Base-by-base conservation (phyloP, 2,329 filamentous ascomycete species). In the Fusarium sp. region DNA sequence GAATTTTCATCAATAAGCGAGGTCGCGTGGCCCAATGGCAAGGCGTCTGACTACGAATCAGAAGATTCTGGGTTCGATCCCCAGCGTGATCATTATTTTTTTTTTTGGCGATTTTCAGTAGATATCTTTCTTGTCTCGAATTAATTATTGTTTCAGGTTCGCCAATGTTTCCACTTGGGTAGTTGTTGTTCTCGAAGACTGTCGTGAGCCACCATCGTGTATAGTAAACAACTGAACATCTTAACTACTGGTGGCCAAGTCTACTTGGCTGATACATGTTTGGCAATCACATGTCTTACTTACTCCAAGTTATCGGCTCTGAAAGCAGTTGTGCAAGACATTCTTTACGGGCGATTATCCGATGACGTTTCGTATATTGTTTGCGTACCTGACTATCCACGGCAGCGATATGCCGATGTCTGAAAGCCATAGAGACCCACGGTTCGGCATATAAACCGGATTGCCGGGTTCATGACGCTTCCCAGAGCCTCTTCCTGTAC, bases 11-110 rank as follows among this genome's bases (percentile, higher is more conserved):
- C n/a, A 27, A 47, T 13, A 55, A 16, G 9, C 3, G 0, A 49
- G 65, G 65, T 63, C 65, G 63, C 60, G 66, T 69, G 66, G 66
- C 66, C 66, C 66, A 70, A 70, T 72, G 71, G 72, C 70, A 73
- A 73, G 70, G 72, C 72, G 69, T 74, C 72, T 74, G 72, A 72
- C 72, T 74, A 74, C 72, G 72, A 74, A 74, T 74, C 72, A 74
- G 72, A 71, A 74, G 72, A 74, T 74, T 71, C 62, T 71, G 69
- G 72, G 72, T 74, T 74, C 72, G 72, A 74, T 65, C 72, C 72
- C 72, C 67, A 72, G 61, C 69, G 63, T 71, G 72, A 63, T 68
- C 63, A 68, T 4, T 8, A n/a, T n/a, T n/a, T n/a, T 9, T 14
- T 23, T 67, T 63, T 67, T 11, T 25, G 10, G 34, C 20, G 3